Conservation (phyloP, 2,329 filamentous ascomycete species). For the Kalaharituber pfeilii region DNA sequence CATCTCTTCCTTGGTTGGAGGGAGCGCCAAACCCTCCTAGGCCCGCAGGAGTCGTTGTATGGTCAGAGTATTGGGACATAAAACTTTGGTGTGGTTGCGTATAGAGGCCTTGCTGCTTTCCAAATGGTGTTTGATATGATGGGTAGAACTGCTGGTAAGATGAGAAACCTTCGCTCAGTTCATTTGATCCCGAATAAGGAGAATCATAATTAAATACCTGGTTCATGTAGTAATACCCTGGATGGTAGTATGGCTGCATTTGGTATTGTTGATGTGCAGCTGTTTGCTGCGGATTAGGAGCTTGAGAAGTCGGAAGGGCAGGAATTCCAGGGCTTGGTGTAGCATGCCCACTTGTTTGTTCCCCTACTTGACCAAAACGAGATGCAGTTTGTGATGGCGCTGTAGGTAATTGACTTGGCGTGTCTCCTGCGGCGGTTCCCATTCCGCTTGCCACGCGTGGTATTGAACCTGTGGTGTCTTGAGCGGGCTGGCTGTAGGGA, state of each 20-base stretch:
- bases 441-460: not conserved
- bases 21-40: conserved; percentile 34
- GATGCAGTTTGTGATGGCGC: conserved; percentile 49
- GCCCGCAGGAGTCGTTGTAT: conserved; percentile 47
- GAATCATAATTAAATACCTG: conserved; percentile 35
- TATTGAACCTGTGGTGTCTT: not conserved
- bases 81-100: conserved; percentile 45
- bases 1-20: conserved; percentile 20
- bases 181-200: conserved; percentile 34
- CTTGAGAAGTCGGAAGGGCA: conserved; percentile 37
- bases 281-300: conserved; percentile 26
- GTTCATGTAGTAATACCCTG: conserved; percentile 39
- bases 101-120: conserved; percentile 43
- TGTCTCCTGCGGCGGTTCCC: conserved; percentile 35
- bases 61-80: conserved; percentile 40
- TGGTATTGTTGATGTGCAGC: conserved; percentile 39
- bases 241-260: conserved; percentile 46
- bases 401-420: conserved; percentile 44
- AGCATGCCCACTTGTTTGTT: conserved; percentile 76
- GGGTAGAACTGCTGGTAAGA: conserved; percentile 17
- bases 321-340: conserved; percentile 65
- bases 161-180: conserved; percentile 24
- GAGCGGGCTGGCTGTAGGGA: not conserved
- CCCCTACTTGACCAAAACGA: conserved; percentile 42
- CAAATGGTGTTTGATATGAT: conserved; percentile 34